Evolutionary conservation across 805 yeast genomes (phyloP), one percentile per base, ranked within the genome.

Genomic region (Metschnikowia noctiluminum): DNA sequence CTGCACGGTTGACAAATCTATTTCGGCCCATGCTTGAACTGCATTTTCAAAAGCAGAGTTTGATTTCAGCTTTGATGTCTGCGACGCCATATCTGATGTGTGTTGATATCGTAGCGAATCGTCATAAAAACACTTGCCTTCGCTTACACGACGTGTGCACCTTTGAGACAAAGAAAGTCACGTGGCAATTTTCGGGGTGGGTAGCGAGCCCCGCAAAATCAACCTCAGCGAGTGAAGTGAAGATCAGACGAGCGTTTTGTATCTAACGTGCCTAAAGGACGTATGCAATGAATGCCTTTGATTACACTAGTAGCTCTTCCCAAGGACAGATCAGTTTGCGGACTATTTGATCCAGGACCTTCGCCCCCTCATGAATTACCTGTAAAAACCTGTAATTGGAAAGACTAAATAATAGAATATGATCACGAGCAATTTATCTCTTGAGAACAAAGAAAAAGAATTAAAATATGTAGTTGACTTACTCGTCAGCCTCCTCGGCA

Each of bases 401-500:
- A 30, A 30, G 32, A 30, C 32, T 10, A 30, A 30, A 30, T 30
- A 12, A 30, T 30, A 30, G 32, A 30, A 30, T 30, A 30, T 12
- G 32, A 30, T 30, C 10, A 30, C 32, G 32, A 30, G 13, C 10
- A 30, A 6, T 30, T 3, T 30, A 30, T 30, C 13, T 30, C 32
- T 12, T 30, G 32, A 30, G 49, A 53, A 49, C 21, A 46, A 37
- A 40, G 32, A 42, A 43, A 43, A 45, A 53, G 50, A 43, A 51
- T 45, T 35, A 42, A 44, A 51, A 50, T 42, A 45, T 53, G 38
- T 38, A 45, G 62, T 49, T 60, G 59, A 74, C 70, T 81, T 83
- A 85, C 77, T 87, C 87, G 66, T 79, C 91, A 63, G 79, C 96
- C 64, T 77, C 96, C 54, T 71, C 92, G 59, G 74, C 85, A 61